Conservation (phyloP, 129 eudicot genomes). For the Artemisia tridentata region DNA sequence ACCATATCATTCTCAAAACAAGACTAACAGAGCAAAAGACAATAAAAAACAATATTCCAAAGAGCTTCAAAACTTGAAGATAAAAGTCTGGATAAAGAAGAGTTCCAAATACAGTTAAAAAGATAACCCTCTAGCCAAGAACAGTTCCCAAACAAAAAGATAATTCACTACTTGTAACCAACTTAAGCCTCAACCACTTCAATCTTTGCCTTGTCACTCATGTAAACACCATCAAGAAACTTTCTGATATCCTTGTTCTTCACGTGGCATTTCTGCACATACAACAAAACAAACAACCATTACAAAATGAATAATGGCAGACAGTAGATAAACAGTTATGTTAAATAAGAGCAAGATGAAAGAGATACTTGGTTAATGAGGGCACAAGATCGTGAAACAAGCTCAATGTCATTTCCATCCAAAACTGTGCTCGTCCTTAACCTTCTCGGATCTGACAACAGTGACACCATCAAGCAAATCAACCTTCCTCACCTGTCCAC, state of each 20-base stretch:
- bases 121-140: conserved; percentile 15
- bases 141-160: conserved; percentile 1
- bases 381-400: conserved; percentile 87
- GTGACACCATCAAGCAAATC: conserved; percentile 90
- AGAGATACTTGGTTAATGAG: conserved; percentile 68
- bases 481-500: conserved; percentile 78
- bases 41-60: conserved; percentile 7
- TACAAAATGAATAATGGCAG: neutral
- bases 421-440: conserved; percentile 79
- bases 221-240: conserved; percentile 89
- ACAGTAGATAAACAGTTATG: neutral
- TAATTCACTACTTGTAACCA: conserved; percentile 19
- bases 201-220: conserved; percentile 76
- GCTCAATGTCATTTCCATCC: conserved; percentile 90
- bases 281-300: neutral
- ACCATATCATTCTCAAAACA: neutral
- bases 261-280: conserved; percentile 79
- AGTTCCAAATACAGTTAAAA: conserved; percentile 15
- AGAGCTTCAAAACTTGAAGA: conserved; percentile 9
- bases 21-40: neutral
- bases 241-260: conserved; percentile 88
- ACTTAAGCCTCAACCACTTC: conserved; percentile 47
- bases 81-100: conserved; percentile 1
- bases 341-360: neutral
- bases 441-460: conserved; percentile 78